Percentiles rank a stretch among this genome's conserved stretches.
phyloP scores from a whole-genome alignment of 2,329 filamentous ascomycete genomes.

The Colletotrichum liaoningense region DNA sequence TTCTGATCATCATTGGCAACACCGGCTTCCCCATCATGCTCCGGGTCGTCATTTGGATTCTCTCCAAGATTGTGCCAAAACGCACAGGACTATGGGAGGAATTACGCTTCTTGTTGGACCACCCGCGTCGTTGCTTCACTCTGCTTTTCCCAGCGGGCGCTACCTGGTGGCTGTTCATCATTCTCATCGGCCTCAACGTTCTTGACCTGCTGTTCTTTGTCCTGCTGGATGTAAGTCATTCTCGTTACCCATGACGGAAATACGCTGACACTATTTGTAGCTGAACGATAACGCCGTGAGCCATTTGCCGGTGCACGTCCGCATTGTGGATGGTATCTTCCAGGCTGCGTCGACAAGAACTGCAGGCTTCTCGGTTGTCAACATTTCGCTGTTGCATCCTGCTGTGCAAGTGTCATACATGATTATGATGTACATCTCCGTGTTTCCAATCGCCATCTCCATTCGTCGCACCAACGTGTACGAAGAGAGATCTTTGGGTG shows the following conservation, averaged over 20 bases:
- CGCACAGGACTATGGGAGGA: constrained; percentile 87
- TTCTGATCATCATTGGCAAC: constrained; percentile 94
- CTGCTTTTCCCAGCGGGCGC: constrained; percentile 89
- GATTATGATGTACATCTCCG: constrained; percentile 99
- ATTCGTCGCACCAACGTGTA: constrained; percentile 96
- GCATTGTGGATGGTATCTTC: constrained; percentile 88
- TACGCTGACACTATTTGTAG: constrained; percentile 53
- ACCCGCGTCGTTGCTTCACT: constrained; percentile 96
- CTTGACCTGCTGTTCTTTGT: constrained; percentile 93
- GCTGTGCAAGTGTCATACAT: constrained; percentile 94
- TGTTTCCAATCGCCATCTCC: constrained; percentile 96
- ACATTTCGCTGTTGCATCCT: constrained; percentile 82
- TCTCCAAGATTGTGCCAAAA: constrained; percentile 73
- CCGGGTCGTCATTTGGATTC: constrained; percentile 89
- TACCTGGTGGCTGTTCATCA: constrained; percentile 95
- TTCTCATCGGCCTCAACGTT: constrained; percentile 83
- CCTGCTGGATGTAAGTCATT: constrained; percentile 80
- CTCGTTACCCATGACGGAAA: not conserved
- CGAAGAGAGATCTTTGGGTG: constrained; percentile 87
- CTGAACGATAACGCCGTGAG: constrained; percentile 78
- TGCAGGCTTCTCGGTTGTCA: constrained; percentile 88
- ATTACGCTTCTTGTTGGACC: constrained; percentile 88
- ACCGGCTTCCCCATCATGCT: constrained; percentile 96
- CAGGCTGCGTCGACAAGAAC: constrained; percentile 91
- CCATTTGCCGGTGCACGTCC: constrained; percentile 75